Evolutionary conservation across 2,329 filamentous ascomycete species (phyloP).

Genomic region (Teratosphaeria viscida): DNA sequence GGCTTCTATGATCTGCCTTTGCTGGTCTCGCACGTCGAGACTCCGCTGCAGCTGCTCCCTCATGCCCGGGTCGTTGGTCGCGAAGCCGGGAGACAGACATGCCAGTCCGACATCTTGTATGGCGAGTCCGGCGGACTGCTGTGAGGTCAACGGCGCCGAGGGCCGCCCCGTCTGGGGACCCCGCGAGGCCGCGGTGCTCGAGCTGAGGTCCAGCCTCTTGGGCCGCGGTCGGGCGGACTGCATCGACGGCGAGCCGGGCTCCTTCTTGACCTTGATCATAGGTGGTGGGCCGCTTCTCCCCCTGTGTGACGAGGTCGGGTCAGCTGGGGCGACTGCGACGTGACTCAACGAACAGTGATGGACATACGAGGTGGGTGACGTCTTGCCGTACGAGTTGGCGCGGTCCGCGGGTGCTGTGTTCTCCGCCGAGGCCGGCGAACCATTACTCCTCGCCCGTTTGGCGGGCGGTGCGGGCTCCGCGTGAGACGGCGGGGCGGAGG

Average conservation of each 20-base stretch:
- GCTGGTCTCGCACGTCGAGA: slow-evolving; percentile 84
- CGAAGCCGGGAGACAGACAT: slow-evolving; percentile 88
- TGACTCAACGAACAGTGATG: slow-evolving; percentile 1
- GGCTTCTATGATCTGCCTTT: slow-evolving; percentile 88
- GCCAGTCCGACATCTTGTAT: slow-evolving; percentile 91
- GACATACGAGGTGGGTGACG: slow-evolving; percentile 36
- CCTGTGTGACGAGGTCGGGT: slow-evolving; percentile 25
- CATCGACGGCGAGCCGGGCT: slow-evolving; percentile 77
- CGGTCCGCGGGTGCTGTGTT: slow-evolving; percentile 13
- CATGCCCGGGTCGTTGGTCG: slow-evolving; percentile 94
- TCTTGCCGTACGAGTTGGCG: slow-evolving; percentile 40
- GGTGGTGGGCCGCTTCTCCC: slow-evolving; percentile 48
- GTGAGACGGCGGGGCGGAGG: slow-evolving; percentile 3
- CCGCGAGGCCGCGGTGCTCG: slow-evolving; percentile 33
- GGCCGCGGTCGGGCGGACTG: slow-evolving; percentile 63
- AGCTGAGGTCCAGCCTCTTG: slow-evolving; percentile 64
- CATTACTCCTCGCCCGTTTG: slow-evolving; percentile 25
- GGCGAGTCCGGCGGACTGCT: slow-evolving; percentile 59
- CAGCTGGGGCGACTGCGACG: neutral
- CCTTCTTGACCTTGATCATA: slow-evolving; percentile 93
- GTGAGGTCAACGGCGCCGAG: slow-evolving; percentile 60
- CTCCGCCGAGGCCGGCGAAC: slow-evolving; percentile 25
- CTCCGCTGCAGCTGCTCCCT: slow-evolving; percentile 90
- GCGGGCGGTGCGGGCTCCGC: slow-evolving; percentile 12
- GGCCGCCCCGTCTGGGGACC: slow-evolving; percentile 44